Evolutionary conservation across 371 early-diverging fungal genomes (phyloP).

Genomic region (Amoeboradix gromovi): DNA sequence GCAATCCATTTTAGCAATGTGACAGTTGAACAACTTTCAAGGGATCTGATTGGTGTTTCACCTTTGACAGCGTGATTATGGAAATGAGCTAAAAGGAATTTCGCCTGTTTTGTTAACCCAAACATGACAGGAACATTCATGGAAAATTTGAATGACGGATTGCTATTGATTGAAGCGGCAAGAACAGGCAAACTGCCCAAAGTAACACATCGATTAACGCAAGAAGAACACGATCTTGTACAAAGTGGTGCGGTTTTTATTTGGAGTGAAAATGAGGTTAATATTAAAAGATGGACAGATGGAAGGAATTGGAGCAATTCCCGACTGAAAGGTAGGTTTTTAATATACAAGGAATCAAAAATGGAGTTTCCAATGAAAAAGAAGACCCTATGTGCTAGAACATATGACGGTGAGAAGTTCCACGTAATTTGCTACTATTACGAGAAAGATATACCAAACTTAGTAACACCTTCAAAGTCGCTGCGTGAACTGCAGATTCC

Average conservation of each 20-base stretch:
- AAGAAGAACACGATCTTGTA: neutral
- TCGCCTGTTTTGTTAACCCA: neutral
- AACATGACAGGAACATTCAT: neutral
- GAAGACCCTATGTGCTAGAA: neutral
- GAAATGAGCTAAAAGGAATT: neutral
- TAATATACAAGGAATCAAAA: constrained; percentile 8
- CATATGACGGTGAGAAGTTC: neutral
- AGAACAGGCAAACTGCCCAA: neutral
- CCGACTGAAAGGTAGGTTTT: constrained; percentile 11
- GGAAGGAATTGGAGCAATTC: constrained; percentile 14
- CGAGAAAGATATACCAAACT: neutral
- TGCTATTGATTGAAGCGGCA: neutral
- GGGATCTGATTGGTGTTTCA: neutral
- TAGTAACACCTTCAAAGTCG: neutral
- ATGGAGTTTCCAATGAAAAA: neutral
- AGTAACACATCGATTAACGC: neutral
- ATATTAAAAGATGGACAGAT: constrained; percentile 15
- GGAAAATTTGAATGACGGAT: neutral
- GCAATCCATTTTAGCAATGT: too few relatives aligned
- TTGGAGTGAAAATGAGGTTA: constrained; percentile 3
- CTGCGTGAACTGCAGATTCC: neutral
- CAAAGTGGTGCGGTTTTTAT: neutral
- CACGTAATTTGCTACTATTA: neutral
- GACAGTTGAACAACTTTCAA: too few relatives aligned
- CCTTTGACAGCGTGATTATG: neutral